Percentiles rank a stretch among this genome's conserved stretches.
These are phyloP conservation scores for Metrosideros polymorpha DNA, from an alignment of 441 rosid genomes.

Conservation along the genomic window DNA sequence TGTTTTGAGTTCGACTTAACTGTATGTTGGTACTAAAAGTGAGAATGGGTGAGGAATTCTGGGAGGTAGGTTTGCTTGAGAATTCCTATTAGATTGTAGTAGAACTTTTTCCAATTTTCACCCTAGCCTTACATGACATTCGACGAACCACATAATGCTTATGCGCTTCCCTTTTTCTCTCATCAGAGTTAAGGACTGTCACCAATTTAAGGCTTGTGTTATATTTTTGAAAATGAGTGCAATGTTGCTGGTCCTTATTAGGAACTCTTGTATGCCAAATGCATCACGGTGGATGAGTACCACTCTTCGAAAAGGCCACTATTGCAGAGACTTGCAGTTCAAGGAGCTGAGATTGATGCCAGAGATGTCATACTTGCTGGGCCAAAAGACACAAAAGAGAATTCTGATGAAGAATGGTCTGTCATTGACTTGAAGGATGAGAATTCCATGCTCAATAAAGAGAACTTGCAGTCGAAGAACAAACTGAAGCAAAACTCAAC, in stretches of 20 bases:
- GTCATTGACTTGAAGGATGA: slow-evolving; percentile 63
- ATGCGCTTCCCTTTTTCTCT: not conserved
- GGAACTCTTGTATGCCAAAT: slow-evolving; percentile 66
- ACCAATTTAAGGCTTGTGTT: not conserved
- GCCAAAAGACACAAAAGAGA: slow-evolving; percentile 19
- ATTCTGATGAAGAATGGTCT: slow-evolving; percentile 56
- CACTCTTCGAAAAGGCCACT: slow-evolving; percentile 68
- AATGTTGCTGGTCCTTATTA: not conserved
- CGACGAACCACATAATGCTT: not conserved
- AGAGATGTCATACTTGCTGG: slow-evolving; percentile 37
- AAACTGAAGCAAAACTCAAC: slow-evolving; percentile 29
- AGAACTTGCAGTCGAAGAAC: slow-evolving; percentile 20
- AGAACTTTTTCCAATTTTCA: not conserved
- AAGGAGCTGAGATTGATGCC: slow-evolving; percentile 61
- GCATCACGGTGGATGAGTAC: slow-evolving; percentile 57
- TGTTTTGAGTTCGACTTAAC: not conserved
- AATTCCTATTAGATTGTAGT: not conserved
- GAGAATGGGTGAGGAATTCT: not conserved
- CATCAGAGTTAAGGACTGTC: not conserved
- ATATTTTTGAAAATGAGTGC: not conserved
- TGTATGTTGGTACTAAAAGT: not conserved
- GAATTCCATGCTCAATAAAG: slow-evolving; percentile 18
- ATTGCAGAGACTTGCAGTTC: slow-evolving; percentile 56
- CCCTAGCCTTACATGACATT: not conserved
- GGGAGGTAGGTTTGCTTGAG: not conserved